Conservation (phyloP, 2,329 filamentous ascomycete genomes). For the Elsinoe batatas region DNA sequence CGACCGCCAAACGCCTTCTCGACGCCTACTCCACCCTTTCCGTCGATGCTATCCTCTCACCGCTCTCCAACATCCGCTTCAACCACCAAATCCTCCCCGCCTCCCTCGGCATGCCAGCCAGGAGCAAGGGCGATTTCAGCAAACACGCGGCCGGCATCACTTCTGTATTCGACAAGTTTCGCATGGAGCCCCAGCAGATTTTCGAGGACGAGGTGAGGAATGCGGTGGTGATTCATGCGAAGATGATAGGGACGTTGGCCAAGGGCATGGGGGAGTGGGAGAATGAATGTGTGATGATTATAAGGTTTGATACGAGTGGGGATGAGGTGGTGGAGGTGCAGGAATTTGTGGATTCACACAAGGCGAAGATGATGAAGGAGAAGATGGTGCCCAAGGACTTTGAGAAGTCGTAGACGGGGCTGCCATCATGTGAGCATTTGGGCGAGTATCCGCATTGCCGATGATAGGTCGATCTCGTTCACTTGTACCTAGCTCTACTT, state of each 20-base stretch:
- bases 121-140: constrained; percentile 30
- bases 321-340: constrained; percentile 21
- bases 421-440: neutral
- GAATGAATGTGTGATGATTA: constrained; percentile 20
- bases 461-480: neutral
- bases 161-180: constrained; percentile 33
- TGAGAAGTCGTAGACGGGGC: neutral
- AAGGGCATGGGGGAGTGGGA: constrained; percentile 19
- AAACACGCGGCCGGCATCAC: constrained; percentile 34
- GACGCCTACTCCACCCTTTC: constrained; percentile 34
- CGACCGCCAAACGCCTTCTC: constrained; percentile 27
- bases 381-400: constrained; percentile 30
- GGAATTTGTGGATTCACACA: constrained; percentile 36
- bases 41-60: constrained; percentile 29
- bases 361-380: constrained; percentile 26
- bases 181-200: constrained; percentile 30
- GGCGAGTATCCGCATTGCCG: too few relatives aligned
- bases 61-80: constrained; percentile 29
- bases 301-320: constrained; percentile 16
- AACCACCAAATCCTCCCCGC: constrained; percentile 32
- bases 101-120: constrained; percentile 31
- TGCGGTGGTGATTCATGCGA: constrained; percentile 30
- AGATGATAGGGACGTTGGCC: constrained; percentile 24
- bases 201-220: constrained; percentile 27
- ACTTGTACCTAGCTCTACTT: too few relatives aligned